Evolutionary conservation across 169 alveolate genomes (phyloP).

Genomic region (Cryptosporidium baileyi): DNA sequence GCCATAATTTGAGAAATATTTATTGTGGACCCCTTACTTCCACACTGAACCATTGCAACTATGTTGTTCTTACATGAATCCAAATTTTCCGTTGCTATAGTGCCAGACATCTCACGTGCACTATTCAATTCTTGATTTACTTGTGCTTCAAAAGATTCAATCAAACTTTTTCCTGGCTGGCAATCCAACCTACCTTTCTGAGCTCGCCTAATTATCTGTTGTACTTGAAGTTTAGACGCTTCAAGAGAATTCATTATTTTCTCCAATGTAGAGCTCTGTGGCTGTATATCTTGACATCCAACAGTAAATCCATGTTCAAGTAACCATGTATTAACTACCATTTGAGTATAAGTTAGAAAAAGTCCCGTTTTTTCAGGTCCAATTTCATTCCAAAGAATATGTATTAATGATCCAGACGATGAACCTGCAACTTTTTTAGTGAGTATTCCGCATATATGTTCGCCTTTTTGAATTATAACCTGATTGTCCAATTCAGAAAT

Average conservation of each 20-base stretch:
- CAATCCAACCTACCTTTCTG: conserved; percentile 95
- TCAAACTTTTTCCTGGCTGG: conserved; percentile 98
- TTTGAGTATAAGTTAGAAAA: conserved; percentile 93
- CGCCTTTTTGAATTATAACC: conserved; percentile 95
- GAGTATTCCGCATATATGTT: conserved; percentile 94
- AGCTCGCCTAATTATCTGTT: conserved; percentile 86
- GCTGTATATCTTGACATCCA: conserved; percentile 97
- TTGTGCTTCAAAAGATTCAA: conserved; percentile 97
- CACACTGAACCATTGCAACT: conserved; percentile 97
- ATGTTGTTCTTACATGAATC: conserved; percentile 91
- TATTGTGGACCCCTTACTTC: conserved; percentile 95
- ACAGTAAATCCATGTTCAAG: conserved; percentile 96
- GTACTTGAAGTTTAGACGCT: conserved; percentile 83
- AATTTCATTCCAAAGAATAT: conserved; percentile 95
- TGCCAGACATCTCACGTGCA: conserved; percentile 94
- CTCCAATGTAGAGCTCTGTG: conserved; percentile 89
- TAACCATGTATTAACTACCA: conserved; percentile 97
- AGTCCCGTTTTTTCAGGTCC: conserved; percentile 96
- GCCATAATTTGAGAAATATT: conserved; percentile 98
- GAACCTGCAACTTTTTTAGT: conserved; percentile 98
- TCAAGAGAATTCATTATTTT: conserved; percentile 89
- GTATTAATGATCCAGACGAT: conserved; percentile 96
- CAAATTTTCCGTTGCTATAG: conserved; percentile 91
- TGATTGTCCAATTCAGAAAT: conserved; percentile 74
- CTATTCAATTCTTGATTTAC: conserved; percentile 94